Base-by-base conservation (phyloP, 371 early-diverging fungal genomes). In the Capillidium rhysosporum region DNA sequence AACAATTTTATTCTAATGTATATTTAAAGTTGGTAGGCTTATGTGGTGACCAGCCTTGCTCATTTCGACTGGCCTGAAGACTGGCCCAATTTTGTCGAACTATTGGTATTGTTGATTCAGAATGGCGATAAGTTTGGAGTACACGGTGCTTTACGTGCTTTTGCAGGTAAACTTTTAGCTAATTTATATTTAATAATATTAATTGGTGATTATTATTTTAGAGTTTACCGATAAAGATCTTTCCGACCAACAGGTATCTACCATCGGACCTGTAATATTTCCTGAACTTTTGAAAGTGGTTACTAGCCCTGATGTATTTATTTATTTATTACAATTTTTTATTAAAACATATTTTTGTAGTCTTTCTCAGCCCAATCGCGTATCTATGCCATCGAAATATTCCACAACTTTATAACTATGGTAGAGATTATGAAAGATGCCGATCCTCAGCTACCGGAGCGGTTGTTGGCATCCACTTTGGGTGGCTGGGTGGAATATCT, bases 1-100 rank as follows among this genome's bases (percentile, higher is more conserved):
- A 56, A 28, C 20, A 20, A 25, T 23, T 45, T 39, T 46, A 43
- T 47, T 39, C 24, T n/a, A 12, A n/a, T 40, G 1, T 12, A 39
- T n/a, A 28, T 43, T 20, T 16, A 54, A 49, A 55, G 21, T 24
- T 21, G 24, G 24, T 59, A 75, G 80, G 93, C 92, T 3, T 84
- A 82, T 54, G 82, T 81, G 3, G 73, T 92, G 2, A 83, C 93
- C 16, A 79, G 75, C 55, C 88, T 95, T 61, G 92, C 91, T 1
- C 82, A 81, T 44, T 76, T 81, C 40, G 95, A 95, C 69, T 93
- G 88, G 74, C 92, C 93, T 1, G 93, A 92, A 59, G 72, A 80
- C 21, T 95, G 96, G 96, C 87, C 89, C n/a, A 77, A 84, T 41
- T 71, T 95, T 30, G 76, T 92, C 57, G 79, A 83, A 57, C 69